Base-by-base conservation (phyloP, 2,329 filamentous ascomycete genomes). In the Fragosphaeria purpurea region DNA sequence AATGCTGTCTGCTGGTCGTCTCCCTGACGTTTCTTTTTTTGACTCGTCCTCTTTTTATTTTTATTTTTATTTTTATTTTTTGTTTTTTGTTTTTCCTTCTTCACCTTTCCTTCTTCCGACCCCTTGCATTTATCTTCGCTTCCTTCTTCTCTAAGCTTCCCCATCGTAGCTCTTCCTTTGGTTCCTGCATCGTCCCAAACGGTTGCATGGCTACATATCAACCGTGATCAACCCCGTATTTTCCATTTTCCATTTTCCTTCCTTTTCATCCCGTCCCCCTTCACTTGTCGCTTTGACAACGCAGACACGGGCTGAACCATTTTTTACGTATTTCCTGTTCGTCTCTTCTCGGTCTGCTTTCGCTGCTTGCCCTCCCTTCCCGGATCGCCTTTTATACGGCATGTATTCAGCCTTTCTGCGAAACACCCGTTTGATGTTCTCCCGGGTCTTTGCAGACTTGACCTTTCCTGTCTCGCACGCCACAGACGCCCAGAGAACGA, bases 341-440 rank as follows among this genome's bases (percentile, higher is more conserved):
- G 41, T 42, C 41, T 42, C 41, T 37, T 37, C 35, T 37, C 35
- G 7, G 35, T 11, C 11, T 37, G 11, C 35, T 4, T 37, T 7
- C 7, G 11, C 35, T 7, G 35, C 35, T 11, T 37, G 35, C 35
- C 35, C 35, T 37, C 35, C 35, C 35, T 37, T 37, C 35, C 11
- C 35, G 35, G 7, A 11, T 37, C 11, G 7, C 35, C 35, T 37
- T 37, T 37, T 11, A 37, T 7, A 37, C 35, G 35, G 35, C 7
- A 7, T 42, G 39, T 39, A 44, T 48, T 44, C 35, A 48, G 47
- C 47, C 47, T 39, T 48, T 22, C 35, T n/a, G 35, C 41, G 41
- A 49, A 44, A 44, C 48, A 13, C 42, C 6, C 41, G 48, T 50
- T 50, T 50, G 48, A 45, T 45, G 48, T 37, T 9, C 42, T 35